Evolutionary conservation across 306 rosid genomes (phyloP).

Genomic region (Fragaria ananassa): DNA sequence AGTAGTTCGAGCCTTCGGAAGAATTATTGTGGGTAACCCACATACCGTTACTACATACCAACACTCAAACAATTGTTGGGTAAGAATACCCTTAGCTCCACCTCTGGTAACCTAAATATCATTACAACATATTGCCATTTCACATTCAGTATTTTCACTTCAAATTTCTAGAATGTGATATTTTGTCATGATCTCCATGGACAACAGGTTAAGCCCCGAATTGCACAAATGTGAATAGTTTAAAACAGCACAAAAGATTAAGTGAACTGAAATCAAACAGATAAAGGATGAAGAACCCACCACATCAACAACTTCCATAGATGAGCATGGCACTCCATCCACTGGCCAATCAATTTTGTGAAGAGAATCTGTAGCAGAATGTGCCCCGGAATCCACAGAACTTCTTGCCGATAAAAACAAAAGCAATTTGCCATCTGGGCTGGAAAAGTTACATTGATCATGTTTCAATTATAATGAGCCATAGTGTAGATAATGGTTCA

Average conservation of each 20-base stretch:
- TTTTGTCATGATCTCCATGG: not conserved
- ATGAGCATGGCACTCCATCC: constrained; percentile 38
- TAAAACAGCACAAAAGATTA: not conserved
- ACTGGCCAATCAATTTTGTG: constrained; percentile 81
- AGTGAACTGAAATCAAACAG: not conserved
- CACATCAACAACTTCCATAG: constrained; percentile 50
- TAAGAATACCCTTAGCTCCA: not conserved
- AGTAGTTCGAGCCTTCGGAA: not conserved
- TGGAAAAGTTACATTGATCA: constrained; percentile 33
- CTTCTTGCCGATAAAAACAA: constrained; percentile 68
- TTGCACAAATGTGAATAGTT: not conserved
- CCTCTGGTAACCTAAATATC: not conserved
- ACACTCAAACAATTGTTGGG: not conserved
- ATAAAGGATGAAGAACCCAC: constrained; percentile 38
- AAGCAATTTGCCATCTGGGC: constrained; percentile 77
- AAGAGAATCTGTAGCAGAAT: constrained; percentile 74
- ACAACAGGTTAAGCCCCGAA: not conserved
- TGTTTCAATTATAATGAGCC: constrained; percentile 16
- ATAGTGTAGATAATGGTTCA: not conserved
- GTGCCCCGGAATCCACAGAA: constrained; percentile 84
- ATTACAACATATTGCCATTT: not conserved
- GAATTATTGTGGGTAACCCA: not conserved
- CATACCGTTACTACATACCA: not conserved
- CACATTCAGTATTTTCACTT: not conserved
- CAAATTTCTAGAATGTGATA: not conserved